These are phyloP conservation scores for Penicillium sp. DNA, from an alignment of 2,329 filamentous ascomycete species.

Conservation along the genomic window DNA sequence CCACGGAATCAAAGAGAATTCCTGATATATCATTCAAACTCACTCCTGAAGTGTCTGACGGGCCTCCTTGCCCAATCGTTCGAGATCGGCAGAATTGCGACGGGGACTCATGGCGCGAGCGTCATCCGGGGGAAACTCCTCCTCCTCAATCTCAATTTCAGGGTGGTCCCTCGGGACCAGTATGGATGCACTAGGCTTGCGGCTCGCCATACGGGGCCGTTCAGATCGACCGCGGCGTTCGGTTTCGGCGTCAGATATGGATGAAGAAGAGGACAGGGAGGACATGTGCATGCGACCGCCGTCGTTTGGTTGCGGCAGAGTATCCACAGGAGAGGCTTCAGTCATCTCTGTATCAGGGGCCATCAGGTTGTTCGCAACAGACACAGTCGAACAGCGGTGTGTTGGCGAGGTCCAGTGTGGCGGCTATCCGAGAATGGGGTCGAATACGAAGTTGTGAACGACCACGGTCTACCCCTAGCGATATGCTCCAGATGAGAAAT, in stretches of 20 bases:
- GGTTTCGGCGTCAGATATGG: conserved; percentile 44
- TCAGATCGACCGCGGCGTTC: conserved; percentile 43
- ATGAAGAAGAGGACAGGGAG: conserved; percentile 44
- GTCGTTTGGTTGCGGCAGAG: conserved; percentile 38
- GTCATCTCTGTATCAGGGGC: conserved; percentile 35
- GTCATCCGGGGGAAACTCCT: conserved; percentile 77
- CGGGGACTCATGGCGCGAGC: conserved; percentile 92
- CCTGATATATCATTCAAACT: conserved; percentile 34
- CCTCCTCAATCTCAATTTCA: conserved; percentile 65
- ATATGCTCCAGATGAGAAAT: conserved; percentile 34
- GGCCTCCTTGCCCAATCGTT: conserved; percentile 78
- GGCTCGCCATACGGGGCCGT: conserved; percentile 63
- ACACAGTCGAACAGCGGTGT: conserved; percentile 13
- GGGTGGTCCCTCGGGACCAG: conserved; percentile 72
- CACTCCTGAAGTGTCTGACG: conserved; percentile 59
- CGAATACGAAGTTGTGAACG: conserved; percentile 6
- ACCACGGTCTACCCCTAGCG: conserved; percentile 35
- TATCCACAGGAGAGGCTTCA: conserved; percentile 36
- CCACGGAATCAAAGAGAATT: not conserved
- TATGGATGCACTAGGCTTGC: conserved; percentile 75
- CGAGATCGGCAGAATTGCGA: conserved; percentile 82
- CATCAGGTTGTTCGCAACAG: conserved; percentile 27
- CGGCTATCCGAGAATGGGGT: not conserved
- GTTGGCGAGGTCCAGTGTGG: conserved; percentile 20
- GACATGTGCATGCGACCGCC: conserved; percentile 37